Conservation (phyloP, 495 filamentous ascomycete genomes). For the Emericellopsis terricola region DNA sequence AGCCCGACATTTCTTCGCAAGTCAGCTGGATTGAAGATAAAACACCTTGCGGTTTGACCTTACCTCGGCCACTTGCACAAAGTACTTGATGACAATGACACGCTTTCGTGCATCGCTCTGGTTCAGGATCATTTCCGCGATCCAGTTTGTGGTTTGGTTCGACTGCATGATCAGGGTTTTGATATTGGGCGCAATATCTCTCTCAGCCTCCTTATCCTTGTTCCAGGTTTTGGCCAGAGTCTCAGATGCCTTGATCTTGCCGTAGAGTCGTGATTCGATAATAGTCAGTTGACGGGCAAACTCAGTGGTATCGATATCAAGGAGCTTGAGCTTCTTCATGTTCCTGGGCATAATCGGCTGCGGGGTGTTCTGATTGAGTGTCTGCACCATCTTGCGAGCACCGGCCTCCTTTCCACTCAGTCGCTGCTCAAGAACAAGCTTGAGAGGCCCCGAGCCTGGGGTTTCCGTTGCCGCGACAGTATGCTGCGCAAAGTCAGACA, state of each 20-base stretch:
- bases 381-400: conserved; percentile 73
- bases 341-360: conserved; percentile 91
- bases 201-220: conserved; percentile 62
- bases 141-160: conserved; percentile 97
- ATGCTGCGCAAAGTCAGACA: conserved; percentile 80
- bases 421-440: conserved; percentile 73
- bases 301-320: conserved; percentile 90
- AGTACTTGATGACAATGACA: conserved; percentile 96
- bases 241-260: conserved; percentile 86
- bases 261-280: conserved; percentile 87
- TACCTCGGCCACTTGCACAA: conserved; percentile 89
- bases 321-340: conserved; percentile 98
- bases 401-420: conserved; percentile 72
- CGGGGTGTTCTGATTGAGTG: conserved; percentile 59
- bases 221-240: conserved; percentile 98
- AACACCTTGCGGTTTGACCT: background rate
- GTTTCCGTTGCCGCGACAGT: conserved; percentile 85
- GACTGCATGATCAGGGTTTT: conserved; percentile 93
- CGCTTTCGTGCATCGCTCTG: conserved; percentile 88
- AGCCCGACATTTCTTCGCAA: conserved; percentile 64
- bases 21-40: conserved; percentile 8
- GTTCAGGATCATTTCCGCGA: conserved; percentile 97
- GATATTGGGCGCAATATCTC: conserved; percentile 84
- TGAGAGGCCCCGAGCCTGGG: conserved; percentile 61
- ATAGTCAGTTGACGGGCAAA: conserved; percentile 95